Conservation (phyloP, 768 basidiomycete species). For the Lyophyllum atratum region DNA sequence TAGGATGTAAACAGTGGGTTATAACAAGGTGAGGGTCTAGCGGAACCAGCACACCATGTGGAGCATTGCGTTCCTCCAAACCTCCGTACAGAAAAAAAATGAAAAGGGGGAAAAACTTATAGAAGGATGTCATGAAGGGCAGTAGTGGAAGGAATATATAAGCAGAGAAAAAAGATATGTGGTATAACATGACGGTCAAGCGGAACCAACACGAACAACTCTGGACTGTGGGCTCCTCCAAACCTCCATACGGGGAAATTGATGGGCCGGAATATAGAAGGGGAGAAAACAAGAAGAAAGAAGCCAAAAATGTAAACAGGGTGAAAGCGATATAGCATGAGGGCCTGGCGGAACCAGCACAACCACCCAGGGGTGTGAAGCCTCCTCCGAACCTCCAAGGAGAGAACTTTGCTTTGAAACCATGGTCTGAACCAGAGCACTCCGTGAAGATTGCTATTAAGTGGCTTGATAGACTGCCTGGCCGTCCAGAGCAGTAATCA, state of each 20-base stretch:
- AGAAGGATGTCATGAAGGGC: neutral
- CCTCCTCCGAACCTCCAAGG: constrained; percentile 14
- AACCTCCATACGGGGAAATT: neutral
- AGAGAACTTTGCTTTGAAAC: neutral
- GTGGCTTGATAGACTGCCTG: constrained; percentile 40
- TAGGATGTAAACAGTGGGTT: too few relatives aligned
- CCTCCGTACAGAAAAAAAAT: neutral
- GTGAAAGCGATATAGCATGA: constrained; percentile 20
- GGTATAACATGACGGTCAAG: neutral
- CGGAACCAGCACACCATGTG: neutral
- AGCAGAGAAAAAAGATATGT: neutral
- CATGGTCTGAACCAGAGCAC: neutral
- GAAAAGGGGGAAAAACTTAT: neutral
- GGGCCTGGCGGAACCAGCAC: constrained; percentile 19
- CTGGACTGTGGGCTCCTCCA: neutral
- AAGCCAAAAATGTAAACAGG: too few relatives aligned
- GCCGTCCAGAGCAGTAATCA: constrained; percentile 82
- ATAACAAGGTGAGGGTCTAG: neutral
- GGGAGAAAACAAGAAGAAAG: too few relatives aligned
- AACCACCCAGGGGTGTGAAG: neutral
- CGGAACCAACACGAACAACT: neutral
- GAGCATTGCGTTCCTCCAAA: neutral
- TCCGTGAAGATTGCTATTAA: constrained; percentile 9
- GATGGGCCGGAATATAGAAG: neutral
- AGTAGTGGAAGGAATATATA: too few relatives aligned